Conservation (phyloP, 768 basidiomycete genomes). For the Suillus tomentosus region DNA sequence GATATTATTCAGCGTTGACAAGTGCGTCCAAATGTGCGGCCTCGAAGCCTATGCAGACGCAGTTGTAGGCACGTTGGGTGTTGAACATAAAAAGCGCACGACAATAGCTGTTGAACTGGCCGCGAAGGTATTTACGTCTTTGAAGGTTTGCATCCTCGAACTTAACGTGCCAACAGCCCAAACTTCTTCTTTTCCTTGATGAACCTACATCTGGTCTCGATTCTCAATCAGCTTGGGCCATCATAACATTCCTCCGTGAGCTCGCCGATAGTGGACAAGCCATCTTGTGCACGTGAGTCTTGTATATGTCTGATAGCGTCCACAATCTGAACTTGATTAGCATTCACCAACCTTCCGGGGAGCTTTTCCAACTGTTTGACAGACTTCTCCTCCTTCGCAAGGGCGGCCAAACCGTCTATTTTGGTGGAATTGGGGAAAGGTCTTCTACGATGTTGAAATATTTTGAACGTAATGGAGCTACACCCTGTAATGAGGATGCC, state of each 20-base stretch:
- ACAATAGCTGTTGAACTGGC: slow-evolving; percentile 89
- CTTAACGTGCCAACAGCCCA: slow-evolving; percentile 46
- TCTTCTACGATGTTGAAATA: slow-evolving; percentile 69
- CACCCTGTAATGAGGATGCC: slow-evolving; percentile 60
- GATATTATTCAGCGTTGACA: slow-evolving; percentile 45
- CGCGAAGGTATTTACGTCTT: slow-evolving; percentile 50
- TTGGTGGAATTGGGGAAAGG: slow-evolving; percentile 67
- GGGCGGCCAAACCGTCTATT: slow-evolving; percentile 73
- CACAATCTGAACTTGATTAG: slow-evolving; percentile 24
- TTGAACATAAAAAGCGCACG: slow-evolving; percentile 78
- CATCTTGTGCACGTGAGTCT: slow-evolving; percentile 81
- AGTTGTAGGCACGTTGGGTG: slow-evolving; percentile 64
- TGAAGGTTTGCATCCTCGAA: neutral
- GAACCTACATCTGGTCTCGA: slow-evolving; percentile 90
- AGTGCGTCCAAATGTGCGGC: slow-evolving; percentile 62
- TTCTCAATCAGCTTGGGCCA: slow-evolving; percentile 86
- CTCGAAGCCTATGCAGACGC: slow-evolving; percentile 67
- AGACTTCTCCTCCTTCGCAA: slow-evolving; percentile 72
- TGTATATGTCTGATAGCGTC: neutral
- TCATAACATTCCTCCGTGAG: slow-evolving; percentile 70
- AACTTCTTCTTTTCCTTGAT: slow-evolving; percentile 81
- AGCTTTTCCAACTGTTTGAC: slow-evolving; percentile 83
- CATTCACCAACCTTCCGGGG: slow-evolving; percentile 71
- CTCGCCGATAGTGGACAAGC: slow-evolving; percentile 84
- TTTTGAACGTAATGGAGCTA: slow-evolving; percentile 70